Conservation (phyloP, 768 basidiomycete genomes). For the Cubamyces sp. region DNA sequence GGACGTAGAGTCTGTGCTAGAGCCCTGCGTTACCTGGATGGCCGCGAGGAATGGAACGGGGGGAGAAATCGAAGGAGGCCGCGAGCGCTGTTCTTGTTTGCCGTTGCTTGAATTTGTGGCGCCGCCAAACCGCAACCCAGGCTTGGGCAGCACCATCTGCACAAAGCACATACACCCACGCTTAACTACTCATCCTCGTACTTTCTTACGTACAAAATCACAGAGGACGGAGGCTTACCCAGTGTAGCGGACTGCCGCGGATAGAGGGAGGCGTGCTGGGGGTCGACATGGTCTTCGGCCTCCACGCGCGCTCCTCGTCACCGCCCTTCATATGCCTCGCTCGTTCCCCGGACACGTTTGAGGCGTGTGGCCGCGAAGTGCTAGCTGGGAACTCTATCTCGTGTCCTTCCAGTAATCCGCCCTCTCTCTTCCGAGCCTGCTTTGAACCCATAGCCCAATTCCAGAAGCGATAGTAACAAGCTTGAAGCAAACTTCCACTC, state of each 20-base stretch:
- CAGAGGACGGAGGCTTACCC: slow-evolving; percentile 23
- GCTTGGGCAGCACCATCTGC: slow-evolving; percentile 52
- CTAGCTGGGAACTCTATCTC: slow-evolving; percentile 10
- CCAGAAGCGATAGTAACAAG: background rate
- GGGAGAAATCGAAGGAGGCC: slow-evolving; percentile 46
- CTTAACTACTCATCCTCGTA: background rate
- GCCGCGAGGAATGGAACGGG: slow-evolving; percentile 38
- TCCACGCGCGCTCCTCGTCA: slow-evolving; percentile 13
- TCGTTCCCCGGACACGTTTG: slow-evolving; percentile 20
- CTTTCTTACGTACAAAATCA: background rate
- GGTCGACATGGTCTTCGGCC: slow-evolving; percentile 22
- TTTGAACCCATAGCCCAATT: background rate
- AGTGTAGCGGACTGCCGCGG: slow-evolving; percentile 24
- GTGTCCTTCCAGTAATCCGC: slow-evolving; percentile 12
- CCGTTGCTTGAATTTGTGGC: slow-evolving; percentile 40
- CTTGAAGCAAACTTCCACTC: slow-evolving; percentile 2
- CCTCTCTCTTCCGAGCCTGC: background rate
- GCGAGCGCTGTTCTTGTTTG: slow-evolving; percentile 39
- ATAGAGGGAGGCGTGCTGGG: slow-evolving; percentile 20
- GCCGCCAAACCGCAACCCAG: slow-evolving; percentile 35
- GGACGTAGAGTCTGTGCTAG: slow-evolving; percentile 3
- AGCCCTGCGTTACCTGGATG: slow-evolving; percentile 50
- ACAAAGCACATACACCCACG: background rate
- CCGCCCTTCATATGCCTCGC: slow-evolving; percentile 20
- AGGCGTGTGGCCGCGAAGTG: slow-evolving; percentile 22